Base-by-base conservation (phyloP, 2,329 filamentous ascomycete species). In the Tolypocladium amazonense region DNA sequence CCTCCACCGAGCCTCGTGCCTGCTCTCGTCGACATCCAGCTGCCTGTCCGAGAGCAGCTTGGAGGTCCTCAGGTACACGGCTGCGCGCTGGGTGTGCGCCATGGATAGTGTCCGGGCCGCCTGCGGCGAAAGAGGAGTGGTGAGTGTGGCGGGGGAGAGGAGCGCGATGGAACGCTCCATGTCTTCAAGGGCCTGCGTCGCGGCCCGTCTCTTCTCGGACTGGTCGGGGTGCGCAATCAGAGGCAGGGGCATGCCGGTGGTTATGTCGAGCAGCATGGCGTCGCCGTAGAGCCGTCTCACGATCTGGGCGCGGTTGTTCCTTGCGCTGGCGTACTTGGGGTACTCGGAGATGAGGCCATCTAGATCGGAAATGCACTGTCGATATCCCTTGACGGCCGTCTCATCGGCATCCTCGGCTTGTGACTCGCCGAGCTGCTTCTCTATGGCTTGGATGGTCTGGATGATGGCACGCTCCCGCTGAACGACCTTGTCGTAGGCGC, bases 251-350 rank as follows among this genome's bases (percentile, higher is more conserved):
- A 68, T 72, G 54, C 71, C 70, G 0, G 69, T 68, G 18, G 72
- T 73, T 30, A 73, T 69, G 30, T 70, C 65, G 41, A 85, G 70
- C 27, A 87, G 72, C 68, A 86, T 76, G 2, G 76, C 73, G 67
- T 88, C 85, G 14, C 86, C 86, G 63, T 87, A 85, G 59, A 85
- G 72, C 56, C 87, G 76, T 27, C 87, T 76, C 37, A 81, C 66
- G 11, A 87, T 79, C 70, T 92, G 89, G 3, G 87, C 89, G 56
- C 88, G 81, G 72, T 93, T 92, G 70, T 91, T 88, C 60, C 84
- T 81, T 7, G 85, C 87, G 63, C 87, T 89, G 27, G 88, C 88
- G 71, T 92, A 92, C 38, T 75, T 72, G 3, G 88, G 87, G 58
- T 84, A 70, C 30, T 81, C 72, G 2, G 75, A 67, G 47, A 91